Evolutionary conservation across 495 filamentous ascomycete species (phyloP).

Genomic region (Aspergillus coremiiformis): DNA sequence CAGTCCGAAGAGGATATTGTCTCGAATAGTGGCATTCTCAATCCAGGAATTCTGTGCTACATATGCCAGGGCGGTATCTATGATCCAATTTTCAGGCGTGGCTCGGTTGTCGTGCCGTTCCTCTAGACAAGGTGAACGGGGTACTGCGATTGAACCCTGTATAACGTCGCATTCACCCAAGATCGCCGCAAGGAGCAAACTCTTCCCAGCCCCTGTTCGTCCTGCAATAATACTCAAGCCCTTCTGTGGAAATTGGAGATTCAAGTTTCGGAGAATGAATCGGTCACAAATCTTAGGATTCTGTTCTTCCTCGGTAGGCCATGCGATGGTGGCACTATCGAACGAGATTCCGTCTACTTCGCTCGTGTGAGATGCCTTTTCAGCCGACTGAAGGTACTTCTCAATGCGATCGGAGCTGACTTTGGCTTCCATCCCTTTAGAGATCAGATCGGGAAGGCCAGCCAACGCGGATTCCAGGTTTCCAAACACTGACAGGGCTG

Average conservation of each 20-base stretch:
- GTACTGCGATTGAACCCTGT: slow-evolving; percentile 38
- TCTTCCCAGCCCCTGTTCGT: slow-evolving; percentile 52
- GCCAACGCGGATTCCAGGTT: slow-evolving; percentile 63
- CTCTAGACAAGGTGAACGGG: slow-evolving; percentile 23
- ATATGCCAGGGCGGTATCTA: slow-evolving; percentile 59
- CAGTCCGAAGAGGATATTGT: slow-evolving; percentile 66
- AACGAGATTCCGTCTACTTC: slow-evolving; percentile 54
- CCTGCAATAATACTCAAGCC: slow-evolving; percentile 56
- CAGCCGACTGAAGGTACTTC: slow-evolving; percentile 58
- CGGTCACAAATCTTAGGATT: slow-evolving; percentile 39
- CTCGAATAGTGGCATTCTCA: slow-evolving; percentile 65
- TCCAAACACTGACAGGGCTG: slow-evolving; percentile 66
- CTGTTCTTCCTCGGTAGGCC: slow-evolving; percentile 47
- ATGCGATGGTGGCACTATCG: slow-evolving; percentile 62
- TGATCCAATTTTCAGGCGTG: slow-evolving; percentile 60
- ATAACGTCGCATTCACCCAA: slow-evolving; percentile 50
- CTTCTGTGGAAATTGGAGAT: slow-evolving; percentile 53
- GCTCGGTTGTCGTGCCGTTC: slow-evolving; percentile 48
- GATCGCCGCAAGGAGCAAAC: slow-evolving; percentile 51
- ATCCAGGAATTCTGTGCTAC: slow-evolving; percentile 79
- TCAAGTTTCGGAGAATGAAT: slow-evolving; percentile 57
- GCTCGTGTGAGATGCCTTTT: slow-evolving; percentile 52
- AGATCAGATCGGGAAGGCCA: slow-evolving; percentile 65
- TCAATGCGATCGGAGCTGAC: slow-evolving; percentile 70
- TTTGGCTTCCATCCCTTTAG: slow-evolving; percentile 61